Conservation (phyloP, 1,284 basidiomycete species). For the Marasmius fiardii region DNA sequence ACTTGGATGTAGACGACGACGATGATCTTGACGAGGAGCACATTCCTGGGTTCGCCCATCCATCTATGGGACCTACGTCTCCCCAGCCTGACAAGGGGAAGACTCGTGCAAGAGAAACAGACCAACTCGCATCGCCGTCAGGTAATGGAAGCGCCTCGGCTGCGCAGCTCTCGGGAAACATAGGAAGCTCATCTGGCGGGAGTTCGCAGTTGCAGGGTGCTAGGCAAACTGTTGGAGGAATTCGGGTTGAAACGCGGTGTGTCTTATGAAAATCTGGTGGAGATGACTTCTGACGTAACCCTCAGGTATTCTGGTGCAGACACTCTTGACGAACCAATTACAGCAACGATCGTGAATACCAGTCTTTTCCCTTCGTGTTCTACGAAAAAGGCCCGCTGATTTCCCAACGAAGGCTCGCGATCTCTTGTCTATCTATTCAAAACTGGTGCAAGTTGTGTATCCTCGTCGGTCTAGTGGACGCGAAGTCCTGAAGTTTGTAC, state of each 20-base stretch:
- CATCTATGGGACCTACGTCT: conserved; percentile 40
- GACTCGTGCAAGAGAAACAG: conserved; percentile 48
- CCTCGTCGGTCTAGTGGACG: conserved; percentile 74
- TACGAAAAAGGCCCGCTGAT: conserved; percentile 10
- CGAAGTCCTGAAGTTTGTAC: conserved; percentile 69
- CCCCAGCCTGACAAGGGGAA: conserved; percentile 64
- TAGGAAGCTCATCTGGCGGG: conserved; percentile 50
- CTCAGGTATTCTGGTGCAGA: conserved; percentile 74
- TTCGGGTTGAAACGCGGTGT: conserved; percentile 83
- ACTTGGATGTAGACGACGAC: conserved; percentile 52
- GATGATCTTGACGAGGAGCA: conserved; percentile 76
- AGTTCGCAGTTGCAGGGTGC: conserved; percentile 30
- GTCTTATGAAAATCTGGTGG: conserved; percentile 18
- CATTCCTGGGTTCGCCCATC: conserved; percentile 74
- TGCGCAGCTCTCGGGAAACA: conserved; percentile 64
- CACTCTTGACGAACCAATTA: conserved; percentile 90
- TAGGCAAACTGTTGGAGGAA: conserved; percentile 74
- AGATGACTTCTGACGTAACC: neutral
- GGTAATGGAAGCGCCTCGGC: conserved; percentile 23
- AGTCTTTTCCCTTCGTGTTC: neutral
- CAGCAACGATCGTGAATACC: conserved; percentile 77
- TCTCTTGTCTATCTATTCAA: conserved; percentile 84
- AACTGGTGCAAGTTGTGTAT: conserved; percentile 90
- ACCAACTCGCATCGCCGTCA: conserved; percentile 50
- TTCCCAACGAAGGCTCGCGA: conserved; percentile 67